phyloP scores from a whole-genome alignment of 768 basidiomycete genomes.

The Mycena belliarum region DNA sequence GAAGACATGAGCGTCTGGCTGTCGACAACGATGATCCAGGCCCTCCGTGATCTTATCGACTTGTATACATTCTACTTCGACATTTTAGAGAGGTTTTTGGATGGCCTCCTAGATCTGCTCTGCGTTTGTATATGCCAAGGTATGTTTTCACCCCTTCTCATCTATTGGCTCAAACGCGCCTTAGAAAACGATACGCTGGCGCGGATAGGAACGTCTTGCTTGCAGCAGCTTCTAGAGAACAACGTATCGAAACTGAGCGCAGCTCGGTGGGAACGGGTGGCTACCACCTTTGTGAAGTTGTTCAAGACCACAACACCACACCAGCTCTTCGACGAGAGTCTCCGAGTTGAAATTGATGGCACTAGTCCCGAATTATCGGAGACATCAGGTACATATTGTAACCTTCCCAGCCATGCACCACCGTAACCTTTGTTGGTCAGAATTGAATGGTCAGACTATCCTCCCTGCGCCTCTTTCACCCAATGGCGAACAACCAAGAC shows the following conservation, averaged over 20 bases:
- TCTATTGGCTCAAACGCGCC: slow-evolving; percentile 4
- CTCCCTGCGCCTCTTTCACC: slow-evolving; percentile 90
- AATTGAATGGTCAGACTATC: slow-evolving; percentile 65
- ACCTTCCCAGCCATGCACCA: background rate
- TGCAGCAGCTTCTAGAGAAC: slow-evolving; percentile 93
- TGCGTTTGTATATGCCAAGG: slow-evolving; percentile 99
- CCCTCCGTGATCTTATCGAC: slow-evolving; percentile 91
- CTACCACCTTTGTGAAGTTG: slow-evolving; percentile 91
- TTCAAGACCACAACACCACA: slow-evolving; percentile 97
- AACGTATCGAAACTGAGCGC: slow-evolving; percentile 87
- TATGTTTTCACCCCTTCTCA: slow-evolving; percentile 30
- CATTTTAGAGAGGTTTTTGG: slow-evolving; percentile 84
- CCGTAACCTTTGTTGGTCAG: slow-evolving; percentile 35
- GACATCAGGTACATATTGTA: slow-evolving; percentile 30
- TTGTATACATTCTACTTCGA: slow-evolving; percentile 96
- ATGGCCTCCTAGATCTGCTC: slow-evolving; percentile 89
- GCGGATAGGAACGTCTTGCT: slow-evolving; percentile 94
- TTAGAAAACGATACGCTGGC: slow-evolving; percentile 97
- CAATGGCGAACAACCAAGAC: slow-evolving; percentile 52
- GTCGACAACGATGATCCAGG: slow-evolving; percentile 98
- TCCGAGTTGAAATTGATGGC: slow-evolving; percentile 82
- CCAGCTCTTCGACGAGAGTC: slow-evolving; percentile 90
- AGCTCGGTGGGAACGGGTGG: slow-evolving; percentile 87
- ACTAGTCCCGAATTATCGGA: slow-evolving; percentile 57
- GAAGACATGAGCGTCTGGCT: slow-evolving; percentile 99